phyloP scores from a whole-genome alignment of 2,329 filamentous ascomycete genomes.

The Xylariaceae sp. region DNA sequence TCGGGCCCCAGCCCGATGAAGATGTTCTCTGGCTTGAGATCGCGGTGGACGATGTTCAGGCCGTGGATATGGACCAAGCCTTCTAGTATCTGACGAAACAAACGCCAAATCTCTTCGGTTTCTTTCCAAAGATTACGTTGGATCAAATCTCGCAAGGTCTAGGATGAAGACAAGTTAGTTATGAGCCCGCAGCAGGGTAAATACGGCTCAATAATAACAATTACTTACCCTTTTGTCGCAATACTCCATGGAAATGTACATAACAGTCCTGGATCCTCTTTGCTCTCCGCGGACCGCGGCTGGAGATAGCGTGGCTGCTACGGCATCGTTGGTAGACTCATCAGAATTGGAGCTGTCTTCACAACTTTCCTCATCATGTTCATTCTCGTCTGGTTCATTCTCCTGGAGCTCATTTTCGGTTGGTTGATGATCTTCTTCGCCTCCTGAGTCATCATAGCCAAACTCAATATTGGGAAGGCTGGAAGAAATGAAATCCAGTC shows the following conservation, averaged over 20 bases:
- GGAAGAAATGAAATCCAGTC: slow-evolving; percentile 90
- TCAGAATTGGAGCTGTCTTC: slow-evolving; percentile 44
- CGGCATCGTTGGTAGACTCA: slow-evolving; percentile 19
- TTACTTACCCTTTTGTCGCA: slow-evolving; percentile 75
- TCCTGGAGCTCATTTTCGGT: slow-evolving; percentile 27
- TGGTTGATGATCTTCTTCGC: slow-evolving; percentile 42
- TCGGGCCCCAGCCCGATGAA: slow-evolving; percentile 73
- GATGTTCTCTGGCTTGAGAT: slow-evolving; percentile 95
- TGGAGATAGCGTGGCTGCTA: slow-evolving; percentile 23
- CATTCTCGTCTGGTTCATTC: slow-evolving; percentile 30
- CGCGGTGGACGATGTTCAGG: slow-evolving; percentile 88
- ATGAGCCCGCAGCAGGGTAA: not conserved
- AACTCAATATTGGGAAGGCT: slow-evolving; percentile 75
- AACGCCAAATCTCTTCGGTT: slow-evolving; percentile 75
- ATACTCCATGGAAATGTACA: slow-evolving; percentile 99
- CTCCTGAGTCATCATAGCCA: slow-evolving; percentile 55
- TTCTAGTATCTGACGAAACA: slow-evolving; percentile 88
- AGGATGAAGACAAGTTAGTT: not conserved
- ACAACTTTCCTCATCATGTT: slow-evolving; percentile 8
- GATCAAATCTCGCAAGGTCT: slow-evolving; percentile 86
- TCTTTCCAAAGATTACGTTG: slow-evolving; percentile 69
- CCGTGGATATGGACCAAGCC: slow-evolving; percentile 86
- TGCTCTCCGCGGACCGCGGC: slow-evolving; percentile 37
- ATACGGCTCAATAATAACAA: not conserved
- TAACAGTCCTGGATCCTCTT: slow-evolving; percentile 61